These are phyloP conservation scores for Sporothrix euskadiensis DNA, from an alignment of 2,329 filamentous ascomycete species.

Conservation along the genomic window DNA sequence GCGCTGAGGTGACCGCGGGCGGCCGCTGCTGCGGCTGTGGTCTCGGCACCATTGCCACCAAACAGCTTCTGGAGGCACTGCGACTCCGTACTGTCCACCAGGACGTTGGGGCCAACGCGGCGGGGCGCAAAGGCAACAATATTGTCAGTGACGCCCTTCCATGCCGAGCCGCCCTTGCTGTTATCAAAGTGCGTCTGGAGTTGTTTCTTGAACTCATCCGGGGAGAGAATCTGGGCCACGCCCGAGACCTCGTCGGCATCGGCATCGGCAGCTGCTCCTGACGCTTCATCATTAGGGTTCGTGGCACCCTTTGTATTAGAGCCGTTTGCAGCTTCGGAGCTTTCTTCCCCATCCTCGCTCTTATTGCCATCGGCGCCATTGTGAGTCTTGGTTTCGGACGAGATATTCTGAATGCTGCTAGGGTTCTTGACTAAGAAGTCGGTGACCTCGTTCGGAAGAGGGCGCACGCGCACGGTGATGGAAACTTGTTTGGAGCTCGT, in stretches of 20 bases:
- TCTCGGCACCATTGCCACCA: slow-evolving; percentile 41
- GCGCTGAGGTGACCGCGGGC: slow-evolving; percentile 39
- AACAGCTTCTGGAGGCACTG: slow-evolving; percentile 73
- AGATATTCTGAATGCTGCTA: slow-evolving; percentile 62
- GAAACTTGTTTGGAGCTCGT: slow-evolving; percentile 86
- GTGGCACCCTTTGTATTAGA: slow-evolving; percentile 36
- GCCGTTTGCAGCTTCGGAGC: slow-evolving; percentile 43
- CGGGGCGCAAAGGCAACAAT: slow-evolving; percentile 90
- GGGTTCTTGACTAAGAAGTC: slow-evolving; percentile 82
- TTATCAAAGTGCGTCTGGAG: slow-evolving; percentile 71
- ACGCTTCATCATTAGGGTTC: slow-evolving; percentile 35
- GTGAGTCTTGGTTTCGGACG: slow-evolving; percentile 38
- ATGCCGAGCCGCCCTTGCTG: slow-evolving; percentile 51
- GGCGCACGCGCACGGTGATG: slow-evolving; percentile 73
- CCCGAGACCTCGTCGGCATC: slow-evolving; percentile 61
- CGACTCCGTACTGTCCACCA: slow-evolving; percentile 78
- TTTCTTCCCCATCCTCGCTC: not conserved
- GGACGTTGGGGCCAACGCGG: slow-evolving; percentile 80
- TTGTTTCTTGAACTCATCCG: slow-evolving; percentile 74
- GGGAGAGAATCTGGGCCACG: slow-evolving; percentile 63
- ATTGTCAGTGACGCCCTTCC: slow-evolving; percentile 73
- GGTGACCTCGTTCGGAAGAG: slow-evolving; percentile 74
- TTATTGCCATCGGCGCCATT: not conserved
- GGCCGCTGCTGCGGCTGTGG: slow-evolving; percentile 36
- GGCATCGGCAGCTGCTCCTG: slow-evolving; percentile 41